These are phyloP conservation scores for Aegilops umbellulata DNA, from an alignment of 176 grass and related monocot species.

Conservation along the genomic window DNA sequence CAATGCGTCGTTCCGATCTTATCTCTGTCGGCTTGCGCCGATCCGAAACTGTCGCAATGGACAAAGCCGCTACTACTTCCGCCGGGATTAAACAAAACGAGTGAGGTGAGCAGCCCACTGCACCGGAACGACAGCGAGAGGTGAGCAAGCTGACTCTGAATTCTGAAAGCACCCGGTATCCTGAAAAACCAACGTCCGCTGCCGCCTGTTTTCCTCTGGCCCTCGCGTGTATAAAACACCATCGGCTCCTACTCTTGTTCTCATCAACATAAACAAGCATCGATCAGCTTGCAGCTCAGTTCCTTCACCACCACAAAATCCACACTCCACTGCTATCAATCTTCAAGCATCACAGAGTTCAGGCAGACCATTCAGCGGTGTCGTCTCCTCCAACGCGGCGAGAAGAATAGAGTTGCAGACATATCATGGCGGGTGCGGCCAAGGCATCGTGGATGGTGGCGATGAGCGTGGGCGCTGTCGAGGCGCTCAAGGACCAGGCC, in stretches of 20 bases:
- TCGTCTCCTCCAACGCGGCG: neutral
- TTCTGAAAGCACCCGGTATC: neutral
- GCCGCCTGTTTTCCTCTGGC: conserved; percentile 23
- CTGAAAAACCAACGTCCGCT: conserved; percentile 17
- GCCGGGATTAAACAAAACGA: neutral
- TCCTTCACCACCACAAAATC: neutral
- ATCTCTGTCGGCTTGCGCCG: neutral
- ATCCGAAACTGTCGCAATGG: neutral
- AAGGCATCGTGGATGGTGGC: neutral
- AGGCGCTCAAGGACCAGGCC: conserved; percentile 49
- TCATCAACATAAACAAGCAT: neutral
- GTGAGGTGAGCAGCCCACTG: neutral
- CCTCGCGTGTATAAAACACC: neutral
- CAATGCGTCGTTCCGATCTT: neutral
- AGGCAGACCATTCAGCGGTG: neutral
- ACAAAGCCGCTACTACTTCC: neutral
- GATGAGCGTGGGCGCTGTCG: conserved; percentile 51
- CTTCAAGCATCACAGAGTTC: neutral
- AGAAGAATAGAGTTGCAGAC: neutral
- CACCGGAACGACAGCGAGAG: neutral
- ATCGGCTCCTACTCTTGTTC: neutral
- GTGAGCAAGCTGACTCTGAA: neutral
- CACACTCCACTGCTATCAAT: neutral
- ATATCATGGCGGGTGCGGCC: neutral
- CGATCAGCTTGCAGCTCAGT: neutral